Base-by-base conservation (phyloP, 2,329 filamentous ascomycete species). In the Aspergillus nomiae region DNA sequence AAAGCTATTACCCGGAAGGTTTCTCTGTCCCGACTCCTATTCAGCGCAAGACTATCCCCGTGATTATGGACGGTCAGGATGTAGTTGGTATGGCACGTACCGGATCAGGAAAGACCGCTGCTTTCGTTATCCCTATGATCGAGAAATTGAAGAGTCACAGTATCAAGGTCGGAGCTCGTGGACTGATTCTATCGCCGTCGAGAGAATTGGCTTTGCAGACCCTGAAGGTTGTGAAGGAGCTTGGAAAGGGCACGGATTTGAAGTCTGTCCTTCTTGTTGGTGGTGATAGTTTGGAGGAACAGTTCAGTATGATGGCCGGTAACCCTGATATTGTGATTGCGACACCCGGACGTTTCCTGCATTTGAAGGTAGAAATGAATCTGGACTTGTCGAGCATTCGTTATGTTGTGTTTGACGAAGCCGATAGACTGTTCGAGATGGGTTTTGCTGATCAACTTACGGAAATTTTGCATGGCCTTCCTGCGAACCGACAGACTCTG, bases 1-100 rank as follows among this genome's bases (percentile, higher is more conserved):
- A 95, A 96, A 74, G 92, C 95, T 2, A 98, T 99, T 68, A 87
- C 91, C 14, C 87, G 92, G 71, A 99, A 98, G 80, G 95, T 19
- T 99, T 97, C 79, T 92, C 91, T 0, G 92, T 98, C 3, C 96
- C 96, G 4, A 99, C 95, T 0, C 95, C 95, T 0, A 99, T 99
- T 78, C 95, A 99, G 82, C 88, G 95, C 70, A 98, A 98, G 80
- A 92, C 95, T 2, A 97, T 99, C 55, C 96, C 95, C 4, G 83
- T 98, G 60, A 88, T 99, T 60, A 84, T 98, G 70, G 91, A 96
- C 65, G 87, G 90, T 59, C 92, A 93, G 79, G 95, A 99, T 84
- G 92, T 98, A n/a, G 94, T 99, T 28, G 96, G 94, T 69, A 99
- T 99, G 95, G 95, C 95, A 9, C 86, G 96, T 69, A 99, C 96